phyloP scores from a whole-genome alignment of 306 rosid genomes.

The Corylus americana region DNA sequence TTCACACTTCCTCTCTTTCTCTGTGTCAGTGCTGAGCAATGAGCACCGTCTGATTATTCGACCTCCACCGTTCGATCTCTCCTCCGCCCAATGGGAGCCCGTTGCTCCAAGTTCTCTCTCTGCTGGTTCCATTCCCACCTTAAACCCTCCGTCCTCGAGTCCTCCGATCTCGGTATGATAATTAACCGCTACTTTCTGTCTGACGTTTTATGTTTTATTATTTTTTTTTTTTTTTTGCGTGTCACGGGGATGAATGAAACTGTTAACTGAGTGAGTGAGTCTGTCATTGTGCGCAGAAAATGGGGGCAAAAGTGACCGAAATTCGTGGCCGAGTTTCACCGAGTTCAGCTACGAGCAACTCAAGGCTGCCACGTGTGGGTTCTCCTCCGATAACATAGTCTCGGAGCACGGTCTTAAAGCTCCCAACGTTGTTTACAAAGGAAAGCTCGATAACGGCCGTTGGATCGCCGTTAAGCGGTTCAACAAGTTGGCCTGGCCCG shows the following conservation, averaged over 20 bases:
- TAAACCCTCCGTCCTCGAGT: slow-evolving; percentile 73
- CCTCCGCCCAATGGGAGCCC: slow-evolving; percentile 66
- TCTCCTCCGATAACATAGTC: slow-evolving; percentile 75
- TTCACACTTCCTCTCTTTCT: background rate
- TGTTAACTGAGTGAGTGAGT: background rate
- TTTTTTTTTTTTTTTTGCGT: slow-evolving; percentile 2
- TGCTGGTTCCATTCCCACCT: slow-evolving; percentile 86
- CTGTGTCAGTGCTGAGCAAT: background rate
- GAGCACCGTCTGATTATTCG: slow-evolving; percentile 18
- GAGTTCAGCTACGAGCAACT: slow-evolving; percentile 80
- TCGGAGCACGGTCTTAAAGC: slow-evolving; percentile 97
- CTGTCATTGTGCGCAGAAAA: slow-evolving; percentile 52
- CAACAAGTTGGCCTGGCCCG: slow-evolving; percentile 96
- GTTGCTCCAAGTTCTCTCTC: slow-evolving; percentile 87
- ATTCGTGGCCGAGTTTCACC: slow-evolving; percentile 56
- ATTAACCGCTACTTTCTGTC: background rate
- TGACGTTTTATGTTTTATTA: background rate
- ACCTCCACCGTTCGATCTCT: slow-evolving; percentile 9
- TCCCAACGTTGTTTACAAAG: slow-evolving; percentile 87
- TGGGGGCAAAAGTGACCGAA: slow-evolving; percentile 60
- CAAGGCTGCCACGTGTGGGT: slow-evolving; percentile 66
- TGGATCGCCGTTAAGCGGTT: slow-evolving; percentile 86
- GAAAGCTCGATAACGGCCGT: slow-evolving; percentile 58
- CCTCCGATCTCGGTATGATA: slow-evolving; percentile 71
- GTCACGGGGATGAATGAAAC: background rate